These are phyloP conservation scores for Dichomitus squalens DNA, from an alignment of 1,284 basidiomycete genomes.

Conservation along the genomic window DNA sequence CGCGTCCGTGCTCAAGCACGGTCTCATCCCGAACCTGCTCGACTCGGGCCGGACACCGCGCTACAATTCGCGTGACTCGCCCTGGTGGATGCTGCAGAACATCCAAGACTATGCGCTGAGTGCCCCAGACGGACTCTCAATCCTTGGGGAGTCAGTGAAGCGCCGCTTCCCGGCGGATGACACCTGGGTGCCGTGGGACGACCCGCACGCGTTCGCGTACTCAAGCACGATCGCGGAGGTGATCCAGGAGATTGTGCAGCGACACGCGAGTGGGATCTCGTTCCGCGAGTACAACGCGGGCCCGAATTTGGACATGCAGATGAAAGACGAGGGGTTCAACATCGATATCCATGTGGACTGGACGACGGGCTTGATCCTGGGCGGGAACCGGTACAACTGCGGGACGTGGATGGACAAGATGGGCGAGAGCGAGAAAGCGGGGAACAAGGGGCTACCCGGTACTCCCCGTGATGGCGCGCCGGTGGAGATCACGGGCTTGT, in stretches of 20 bases:
- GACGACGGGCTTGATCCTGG: constrained; percentile 88
- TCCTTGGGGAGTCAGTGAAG: constrained; percentile 83
- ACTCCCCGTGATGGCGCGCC: constrained; percentile 96
- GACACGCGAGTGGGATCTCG: constrained; percentile 90
- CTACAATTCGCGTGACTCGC: constrained; percentile 92
- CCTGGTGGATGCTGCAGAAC: constrained; percentile 99
- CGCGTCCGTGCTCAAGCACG: constrained; percentile 85
- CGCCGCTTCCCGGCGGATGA: constrained; percentile 94
- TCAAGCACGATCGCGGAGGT: constrained; percentile 88
- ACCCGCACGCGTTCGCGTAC: constrained; percentile 80
- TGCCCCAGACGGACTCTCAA: constrained; percentile 82
- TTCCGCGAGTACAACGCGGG: constrained; percentile 98
- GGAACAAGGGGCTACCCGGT: constrained; percentile 92
- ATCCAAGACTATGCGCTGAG: constrained; percentile 92
- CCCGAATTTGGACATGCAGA: constrained; percentile 93
- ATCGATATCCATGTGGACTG: constrained; percentile 95
- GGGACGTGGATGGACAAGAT: constrained; percentile 99
- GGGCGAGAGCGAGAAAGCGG: constrained; percentile 89
- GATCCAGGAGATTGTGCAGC: constrained; percentile 94
- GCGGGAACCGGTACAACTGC: constrained; percentile 85
- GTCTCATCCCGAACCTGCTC: constrained; percentile 90
- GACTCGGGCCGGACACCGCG: constrained; percentile 85
- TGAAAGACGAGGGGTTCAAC: constrained; percentile 92
- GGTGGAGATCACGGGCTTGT: constrained; percentile 91
- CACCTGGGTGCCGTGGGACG: constrained; percentile 92